Evolutionary conservation across 495 filamentous ascomycete genomes (phyloP).

Genomic region (Tuber calosporum): DNA sequence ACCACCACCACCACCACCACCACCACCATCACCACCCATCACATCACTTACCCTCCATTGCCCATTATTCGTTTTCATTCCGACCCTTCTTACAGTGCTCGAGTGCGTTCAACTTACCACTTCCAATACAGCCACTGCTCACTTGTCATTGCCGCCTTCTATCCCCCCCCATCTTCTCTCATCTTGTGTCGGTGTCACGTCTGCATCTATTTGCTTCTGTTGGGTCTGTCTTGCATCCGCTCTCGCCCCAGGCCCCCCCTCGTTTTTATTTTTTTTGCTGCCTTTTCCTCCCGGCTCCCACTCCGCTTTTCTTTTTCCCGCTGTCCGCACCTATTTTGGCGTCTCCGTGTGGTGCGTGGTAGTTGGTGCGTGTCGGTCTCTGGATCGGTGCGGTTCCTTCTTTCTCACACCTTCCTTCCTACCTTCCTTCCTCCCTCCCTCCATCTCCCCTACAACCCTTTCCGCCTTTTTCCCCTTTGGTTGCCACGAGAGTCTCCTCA

Average conservation of each 20-base stretch:
- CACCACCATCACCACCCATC: not conserved
- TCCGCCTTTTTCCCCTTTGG: not conserved
- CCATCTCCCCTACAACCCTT: not conserved
- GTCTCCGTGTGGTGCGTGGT: not conserved
- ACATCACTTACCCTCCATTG: not conserved
- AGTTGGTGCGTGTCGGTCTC: conserved; percentile 2
- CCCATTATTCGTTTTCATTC: not conserved
- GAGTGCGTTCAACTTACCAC: no score
- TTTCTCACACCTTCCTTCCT: conserved; percentile 8
- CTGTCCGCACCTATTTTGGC: conserved; percentile 3
- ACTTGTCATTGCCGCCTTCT: conserved; percentile 1
- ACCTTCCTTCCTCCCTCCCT: not conserved
- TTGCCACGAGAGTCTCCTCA: not conserved
- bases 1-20: no score
- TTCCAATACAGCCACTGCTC: not conserved
- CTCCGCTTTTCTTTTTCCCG: conserved; percentile 6
- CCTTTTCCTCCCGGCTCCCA: not conserved
- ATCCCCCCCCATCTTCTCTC: not conserved
- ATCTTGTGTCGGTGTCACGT: conserved; percentile 1
- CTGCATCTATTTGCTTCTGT: conserved; percentile 4
- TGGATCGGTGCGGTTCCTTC: conserved; percentile 1
- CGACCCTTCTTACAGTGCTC: not conserved
- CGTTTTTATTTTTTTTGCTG: not conserved
- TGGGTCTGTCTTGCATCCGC: conserved; percentile 4
- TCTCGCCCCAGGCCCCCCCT: not conserved